These are phyloP conservation scores for Cudoniella acicularis DNA, from an alignment of 495 filamentous ascomycete genomes.

Conservation along the genomic window DNA sequence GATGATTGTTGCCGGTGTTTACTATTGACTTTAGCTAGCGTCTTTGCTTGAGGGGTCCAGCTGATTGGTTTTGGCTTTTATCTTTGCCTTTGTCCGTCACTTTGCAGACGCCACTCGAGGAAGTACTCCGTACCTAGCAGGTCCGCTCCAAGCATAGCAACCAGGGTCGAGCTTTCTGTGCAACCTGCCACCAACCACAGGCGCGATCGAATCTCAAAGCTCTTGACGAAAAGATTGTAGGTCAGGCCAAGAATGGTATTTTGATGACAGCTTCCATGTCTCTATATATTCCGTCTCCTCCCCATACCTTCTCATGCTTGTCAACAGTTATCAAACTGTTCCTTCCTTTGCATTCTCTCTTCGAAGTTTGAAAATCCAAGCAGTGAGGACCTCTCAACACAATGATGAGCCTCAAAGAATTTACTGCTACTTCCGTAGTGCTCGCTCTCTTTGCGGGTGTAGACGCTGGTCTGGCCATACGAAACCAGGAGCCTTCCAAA, in stretches of 20 bases:
- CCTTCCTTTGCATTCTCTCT: not conserved
- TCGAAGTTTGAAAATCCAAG: not conserved
- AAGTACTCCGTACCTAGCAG: not conserved
- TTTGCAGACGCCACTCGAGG: not conserved
- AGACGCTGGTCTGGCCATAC: constrained; percentile 25
- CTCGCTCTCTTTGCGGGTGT: constrained; percentile 30
- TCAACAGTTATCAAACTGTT: not conserved
- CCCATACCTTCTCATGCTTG: not conserved
- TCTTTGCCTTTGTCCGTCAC: not conserved
- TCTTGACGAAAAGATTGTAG: not conserved
- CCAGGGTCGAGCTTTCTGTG: not conserved
- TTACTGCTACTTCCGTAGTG: constrained; percentile 30
- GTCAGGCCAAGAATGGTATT: not conserved
- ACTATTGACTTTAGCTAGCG: too few species aligned
- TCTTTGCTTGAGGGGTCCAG: not conserved
- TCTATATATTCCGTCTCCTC: not conserved
- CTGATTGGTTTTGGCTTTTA: not conserved
- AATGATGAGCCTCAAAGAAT: constrained; percentile 23
- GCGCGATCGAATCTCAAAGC: not conserved
- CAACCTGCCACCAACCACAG: not conserved
- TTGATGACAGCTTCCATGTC: not conserved
- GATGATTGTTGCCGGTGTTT: too few species aligned
- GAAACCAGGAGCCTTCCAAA: constrained; percentile 37
- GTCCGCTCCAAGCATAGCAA: not conserved
- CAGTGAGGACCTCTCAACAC: not conserved